Percentiles rank a stretch among this genome's conserved stretches.
phyloP scores from a whole-genome alignment of 2,329 filamentous ascomycete genomes.

The Paracoccidioides brasiliensis region DNA sequence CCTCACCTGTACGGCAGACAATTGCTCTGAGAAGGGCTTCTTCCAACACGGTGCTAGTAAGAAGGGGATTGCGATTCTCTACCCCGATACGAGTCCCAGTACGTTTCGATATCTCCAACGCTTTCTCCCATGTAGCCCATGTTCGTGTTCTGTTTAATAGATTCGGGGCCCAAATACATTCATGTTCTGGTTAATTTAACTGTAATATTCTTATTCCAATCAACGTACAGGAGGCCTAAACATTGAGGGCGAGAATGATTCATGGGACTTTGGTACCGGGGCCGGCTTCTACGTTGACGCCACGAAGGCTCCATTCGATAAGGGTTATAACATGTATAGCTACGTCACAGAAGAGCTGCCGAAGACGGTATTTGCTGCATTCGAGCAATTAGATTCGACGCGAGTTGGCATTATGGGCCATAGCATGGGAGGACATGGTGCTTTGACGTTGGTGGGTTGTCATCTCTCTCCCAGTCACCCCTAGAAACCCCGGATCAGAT shows the following conservation, averaged over 20 bases:
- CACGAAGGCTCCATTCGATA: slow-evolving; percentile 56
- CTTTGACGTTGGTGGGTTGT: slow-evolving; percentile 56
- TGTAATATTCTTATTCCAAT: not conserved
- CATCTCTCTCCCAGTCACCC: not conserved
- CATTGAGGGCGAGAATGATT: slow-evolving; percentile 72
- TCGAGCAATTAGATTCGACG: slow-evolving; percentile 54
- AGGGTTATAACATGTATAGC: slow-evolving; percentile 84
- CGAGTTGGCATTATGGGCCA: slow-evolving; percentile 82
- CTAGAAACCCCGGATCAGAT: no score
- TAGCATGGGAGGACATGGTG: slow-evolving; percentile 95
- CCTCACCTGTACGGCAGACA: slow-evolving; percentile 85
- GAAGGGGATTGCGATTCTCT: slow-evolving; percentile 80
- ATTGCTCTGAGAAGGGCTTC: slow-evolving; percentile 67
- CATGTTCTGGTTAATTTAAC: no score
- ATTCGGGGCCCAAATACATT: no score
- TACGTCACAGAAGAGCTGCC: slow-evolving; percentile 91
- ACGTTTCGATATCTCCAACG: slow-evolving; percentile 19
- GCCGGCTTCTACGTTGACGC: slow-evolving; percentile 95
- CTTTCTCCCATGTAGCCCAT: not conserved
- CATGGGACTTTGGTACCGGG: slow-evolving; percentile 81
- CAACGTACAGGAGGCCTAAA: slow-evolving; percentile 50
- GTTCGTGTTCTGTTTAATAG: not conserved
- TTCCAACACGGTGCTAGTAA: slow-evolving; percentile 71
- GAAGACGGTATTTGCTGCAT: slow-evolving; percentile 55
- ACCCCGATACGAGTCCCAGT: slow-evolving; percentile 90